These are phyloP conservation scores for Sanghuangporus sanghuang DNA, from an alignment of 1,284 basidiomycete genomes.

Conservation along the genomic window DNA sequence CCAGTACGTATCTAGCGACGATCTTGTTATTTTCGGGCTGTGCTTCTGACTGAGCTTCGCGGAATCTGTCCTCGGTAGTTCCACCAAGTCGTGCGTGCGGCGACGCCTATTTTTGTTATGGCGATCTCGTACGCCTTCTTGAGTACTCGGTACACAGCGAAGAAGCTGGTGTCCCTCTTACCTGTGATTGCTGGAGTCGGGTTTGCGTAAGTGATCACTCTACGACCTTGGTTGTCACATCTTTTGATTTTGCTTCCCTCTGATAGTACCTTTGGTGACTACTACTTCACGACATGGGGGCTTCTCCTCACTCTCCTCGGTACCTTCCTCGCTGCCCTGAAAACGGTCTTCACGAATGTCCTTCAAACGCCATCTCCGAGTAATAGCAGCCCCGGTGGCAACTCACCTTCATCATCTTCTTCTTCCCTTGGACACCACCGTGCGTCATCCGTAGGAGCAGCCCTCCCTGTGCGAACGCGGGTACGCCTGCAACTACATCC, in stretches of 20 bases:
- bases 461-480: conserved; percentile 30
- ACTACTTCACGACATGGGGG: conserved; percentile 80
- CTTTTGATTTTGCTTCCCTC: conserved; percentile 1
- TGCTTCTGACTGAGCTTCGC: background rate
- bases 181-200: conserved; percentile 91
- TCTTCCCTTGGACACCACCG: conserved; percentile 22
- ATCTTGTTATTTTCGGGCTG: conserved; percentile 2
- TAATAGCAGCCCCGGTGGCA: conserved; percentile 15
- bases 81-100: conserved; percentile 92
- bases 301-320: conserved; percentile 83
- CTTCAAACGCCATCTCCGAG: conserved; percentile 45
- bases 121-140: conserved; percentile 61
- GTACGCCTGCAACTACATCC: conserved; percentile 65
- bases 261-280: conserved; percentile 82
- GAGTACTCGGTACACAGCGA: conserved; percentile 43
- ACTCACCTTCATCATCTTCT: background rate
- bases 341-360: conserved; percentile 86
- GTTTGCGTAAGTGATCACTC: conserved; percentile 69
- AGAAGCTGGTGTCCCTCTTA: conserved; percentile 70
- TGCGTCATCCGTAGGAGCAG: conserved; percentile 18
- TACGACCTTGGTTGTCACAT: background rate
- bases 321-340: conserved; percentile 84
- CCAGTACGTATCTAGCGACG: conserved; percentile 56
- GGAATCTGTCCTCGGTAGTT: conserved; percentile 46
- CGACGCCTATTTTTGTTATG: conserved; percentile 88